Percentiles rank a stretch among this genome's conserved stretches.
phyloP scores from a whole-genome alignment of 83 land plant species.

The Picea mariana region DNA sequence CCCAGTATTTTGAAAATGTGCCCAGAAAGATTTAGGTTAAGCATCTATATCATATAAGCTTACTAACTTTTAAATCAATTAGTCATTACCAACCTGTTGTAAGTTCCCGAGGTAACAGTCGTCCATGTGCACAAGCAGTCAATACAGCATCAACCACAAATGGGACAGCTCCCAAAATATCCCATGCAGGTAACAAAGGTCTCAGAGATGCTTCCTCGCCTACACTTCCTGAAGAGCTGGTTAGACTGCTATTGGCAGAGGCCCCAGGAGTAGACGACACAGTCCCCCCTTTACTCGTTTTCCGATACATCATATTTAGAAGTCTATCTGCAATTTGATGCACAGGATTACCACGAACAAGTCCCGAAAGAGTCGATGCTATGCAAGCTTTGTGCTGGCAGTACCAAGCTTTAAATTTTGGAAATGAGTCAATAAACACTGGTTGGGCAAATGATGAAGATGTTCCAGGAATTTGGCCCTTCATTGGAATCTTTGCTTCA shows the following conservation, averaged over 20 bases:
- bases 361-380: conserved; percentile 75
- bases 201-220: conserved; percentile 52
- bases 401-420: conserved; percentile 75
- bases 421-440: conserved; percentile 66
- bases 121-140: conserved; percentile 80
- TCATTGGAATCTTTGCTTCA: no score
- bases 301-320: conserved; percentile 69
- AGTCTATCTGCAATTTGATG: conserved; percentile 77
- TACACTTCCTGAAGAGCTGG: conserved; percentile 33
- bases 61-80: no score
- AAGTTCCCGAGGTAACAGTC: conserved; percentile 67
- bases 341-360: conserved; percentile 57
- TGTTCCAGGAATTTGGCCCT: background rate
- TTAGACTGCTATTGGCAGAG: conserved; percentile 30
- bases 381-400: conserved; percentile 76
- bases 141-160: conserved; percentile 80
- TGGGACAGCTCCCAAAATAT: conserved; percentile 75
- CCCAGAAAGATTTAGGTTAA: background rate
- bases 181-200: conserved; percentile 80
- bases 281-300: conserved; percentile 46
- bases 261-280: conserved; percentile 33
- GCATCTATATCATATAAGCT: no score
- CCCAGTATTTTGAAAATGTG: background rate
- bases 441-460: conserved; percentile 22
- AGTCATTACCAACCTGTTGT: conserved; percentile 62